Conservation (phyloP, 805 yeast genomes). For the Metschnikowia lachancei region DNA sequence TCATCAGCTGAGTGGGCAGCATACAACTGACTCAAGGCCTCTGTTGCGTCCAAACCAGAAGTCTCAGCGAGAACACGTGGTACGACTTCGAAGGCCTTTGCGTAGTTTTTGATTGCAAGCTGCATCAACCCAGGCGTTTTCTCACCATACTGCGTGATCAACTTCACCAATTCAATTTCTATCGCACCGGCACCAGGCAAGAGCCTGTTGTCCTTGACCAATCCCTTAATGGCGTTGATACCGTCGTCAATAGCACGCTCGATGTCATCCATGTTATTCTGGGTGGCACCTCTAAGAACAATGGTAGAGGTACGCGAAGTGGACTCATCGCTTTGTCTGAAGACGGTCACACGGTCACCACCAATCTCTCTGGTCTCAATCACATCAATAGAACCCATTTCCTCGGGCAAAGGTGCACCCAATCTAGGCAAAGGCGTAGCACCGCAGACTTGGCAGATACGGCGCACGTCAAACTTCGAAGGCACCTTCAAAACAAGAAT, state of each 20-base stretch:
- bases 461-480: slow-evolving; percentile 89
- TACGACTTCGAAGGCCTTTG: slow-evolving; percentile 89
- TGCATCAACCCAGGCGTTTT: slow-evolving; percentile 90
- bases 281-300: slow-evolving; percentile 94
- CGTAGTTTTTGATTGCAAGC: slow-evolving; percentile 90
- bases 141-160: slow-evolving; percentile 83
- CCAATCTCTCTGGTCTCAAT: slow-evolving; percentile 94
- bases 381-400: slow-evolving; percentile 81
- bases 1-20: slow-evolving; percentile 71
- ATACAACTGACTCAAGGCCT: slow-evolving; percentile 82
- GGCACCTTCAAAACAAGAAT: slow-evolving; percentile 86
- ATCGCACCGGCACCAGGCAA: slow-evolving; percentile 96
- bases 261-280: slow-evolving; percentile 86
- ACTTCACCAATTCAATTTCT: slow-evolving; percentile 81
- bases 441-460: slow-evolving; percentile 94
- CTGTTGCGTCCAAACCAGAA: slow-evolving; percentile 87
- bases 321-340: slow-evolving; percentile 70
- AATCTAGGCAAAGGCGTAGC: slow-evolving; percentile 93
- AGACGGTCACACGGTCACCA: slow-evolving; percentile 93
- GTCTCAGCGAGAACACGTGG: slow-evolving; percentile 94
- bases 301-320: slow-evolving; percentile 81
- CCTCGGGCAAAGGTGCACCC: slow-evolving; percentile 94
- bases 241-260: slow-evolving; percentile 98
- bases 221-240: slow-evolving; percentile 85
- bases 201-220: slow-evolving; percentile 73